Conservation (phyloP, 148 eudicot species). For the Drosera capensis region DNA sequence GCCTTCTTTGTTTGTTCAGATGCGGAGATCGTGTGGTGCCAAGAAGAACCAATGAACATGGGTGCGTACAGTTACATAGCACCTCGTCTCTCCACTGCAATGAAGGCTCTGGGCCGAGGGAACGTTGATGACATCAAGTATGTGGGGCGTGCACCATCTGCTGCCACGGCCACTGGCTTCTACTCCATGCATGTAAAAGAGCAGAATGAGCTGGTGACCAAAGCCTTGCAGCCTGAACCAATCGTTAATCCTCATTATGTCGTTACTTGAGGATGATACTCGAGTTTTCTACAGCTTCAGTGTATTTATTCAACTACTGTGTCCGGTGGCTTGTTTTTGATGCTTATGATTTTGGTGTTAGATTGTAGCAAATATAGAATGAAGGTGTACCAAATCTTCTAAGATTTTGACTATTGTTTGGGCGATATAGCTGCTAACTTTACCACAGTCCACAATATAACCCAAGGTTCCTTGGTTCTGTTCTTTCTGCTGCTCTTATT, state of each 20-base stretch:
- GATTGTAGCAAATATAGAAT: too few relatives aligned
- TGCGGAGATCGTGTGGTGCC: slow-evolving; percentile 80
- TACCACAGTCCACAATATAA: too few relatives aligned
- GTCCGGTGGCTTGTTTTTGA: too few relatives aligned
- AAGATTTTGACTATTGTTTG: too few relatives aligned
- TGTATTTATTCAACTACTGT: too few relatives aligned
- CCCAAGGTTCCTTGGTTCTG: too few relatives aligned
- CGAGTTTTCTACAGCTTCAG: neutral
- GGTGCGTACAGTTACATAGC: slow-evolving; percentile 49
- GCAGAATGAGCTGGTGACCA: slow-evolving; percentile 44
- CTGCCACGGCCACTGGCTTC: slow-evolving; percentile 73
- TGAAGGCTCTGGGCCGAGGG: slow-evolving; percentile 45
- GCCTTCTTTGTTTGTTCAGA: slow-evolving; percentile 20
- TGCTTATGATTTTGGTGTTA: too few relatives aligned
- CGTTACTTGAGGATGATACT: neutral
- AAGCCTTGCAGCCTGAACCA: slow-evolving; percentile 41
- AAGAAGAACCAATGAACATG: slow-evolving; percentile 89
- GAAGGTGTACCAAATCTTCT: too few relatives aligned
- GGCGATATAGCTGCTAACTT: too few relatives aligned
- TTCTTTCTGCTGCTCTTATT: too few relatives aligned
- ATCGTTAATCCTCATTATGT: slow-evolving; percentile 12
- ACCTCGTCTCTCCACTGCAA: slow-evolving; percentile 50
- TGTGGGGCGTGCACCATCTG: slow-evolving; percentile 58
- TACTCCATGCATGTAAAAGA: slow-evolving; percentile 33
- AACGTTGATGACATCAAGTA: slow-evolving; percentile 40